Evolutionary conservation across 768 basidiomycete genomes (phyloP).

Genomic region (Collybia sordida): DNA sequence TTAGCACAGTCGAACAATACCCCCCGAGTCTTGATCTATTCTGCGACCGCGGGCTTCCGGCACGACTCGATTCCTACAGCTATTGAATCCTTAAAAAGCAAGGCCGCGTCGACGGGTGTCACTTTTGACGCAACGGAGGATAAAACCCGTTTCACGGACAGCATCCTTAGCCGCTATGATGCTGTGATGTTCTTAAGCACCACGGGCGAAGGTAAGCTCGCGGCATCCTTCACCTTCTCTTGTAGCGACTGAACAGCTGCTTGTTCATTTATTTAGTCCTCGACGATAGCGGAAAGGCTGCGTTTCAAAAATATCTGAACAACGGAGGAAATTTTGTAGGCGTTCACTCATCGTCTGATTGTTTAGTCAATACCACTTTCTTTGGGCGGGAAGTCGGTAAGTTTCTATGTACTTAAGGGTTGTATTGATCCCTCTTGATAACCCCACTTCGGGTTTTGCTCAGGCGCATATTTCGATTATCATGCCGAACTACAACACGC

Average conservation of each 20-base stretch:
- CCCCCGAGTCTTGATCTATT: conserved; percentile 57
- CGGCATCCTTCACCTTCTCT: background rate
- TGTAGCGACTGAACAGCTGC: background rate
- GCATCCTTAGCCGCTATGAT: conserved; percentile 56
- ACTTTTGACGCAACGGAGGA: conserved; percentile 70
- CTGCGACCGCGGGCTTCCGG: conserved; percentile 59
- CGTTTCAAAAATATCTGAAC: conserved; percentile 65
- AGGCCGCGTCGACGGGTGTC: conserved; percentile 45
- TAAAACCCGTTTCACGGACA: conserved; percentile 50
- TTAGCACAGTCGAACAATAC: conserved; percentile 11
- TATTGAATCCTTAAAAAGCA: conserved; percentile 50
- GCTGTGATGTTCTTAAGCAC: conserved; percentile 68
- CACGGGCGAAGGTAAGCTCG: conserved; percentile 59
- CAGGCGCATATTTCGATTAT: conserved; percentile 70
- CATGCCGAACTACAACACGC: conserved; percentile 67
- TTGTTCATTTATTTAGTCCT: conserved; percentile 43
- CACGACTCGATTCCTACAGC: conserved; percentile 80
- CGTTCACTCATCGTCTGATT: conserved; percentile 66
- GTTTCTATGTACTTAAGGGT: conserved; percentile 1
- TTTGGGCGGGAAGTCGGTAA: conserved; percentile 59
- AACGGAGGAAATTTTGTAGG: conserved; percentile 71
- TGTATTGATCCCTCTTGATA: background rate
- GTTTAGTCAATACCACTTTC: conserved; percentile 55
- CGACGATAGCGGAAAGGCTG: conserved; percentile 54
- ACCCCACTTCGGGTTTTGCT: background rate